Base-by-base conservation (phyloP, 73 alveolate species). In the Tetrahymena elliotti region DNA sequence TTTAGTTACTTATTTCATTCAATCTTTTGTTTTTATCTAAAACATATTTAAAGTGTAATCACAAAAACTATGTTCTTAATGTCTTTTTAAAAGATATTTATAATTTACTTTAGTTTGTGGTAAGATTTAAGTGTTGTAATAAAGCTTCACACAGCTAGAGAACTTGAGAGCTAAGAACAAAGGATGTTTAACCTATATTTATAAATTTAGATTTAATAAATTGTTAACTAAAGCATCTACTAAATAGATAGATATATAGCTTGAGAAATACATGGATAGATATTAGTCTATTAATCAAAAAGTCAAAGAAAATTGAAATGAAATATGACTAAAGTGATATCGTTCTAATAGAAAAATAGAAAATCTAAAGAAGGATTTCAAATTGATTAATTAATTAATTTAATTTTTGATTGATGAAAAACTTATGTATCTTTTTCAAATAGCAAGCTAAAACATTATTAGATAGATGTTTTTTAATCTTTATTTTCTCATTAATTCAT, bases 91-190 rank as follows among this genome's bases (percentile, higher is more conserved):
- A 18, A 47, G 13, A 47, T 5, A 0, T 22, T 27, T 18, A 11
- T 27, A 68, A 27, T 16, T 68, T 68, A 68, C 88, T 36, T 68
- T 68, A 27, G 10, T n/a, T 68, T 68, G 34, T 68, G 16, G 88
- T 36, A 68, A 68, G 34, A 68, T 68, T 8, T 68, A 6, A 22
- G 92, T 88, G 93, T 94, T 94, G 34, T 84, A 94, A 52, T 84
- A 94, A 6, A 94, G 93, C n/a, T 92, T 83, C 31, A 94, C 96
- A 94, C 96, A 94, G 12, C 47, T 8, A 0, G 95, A 84, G 93
- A 94, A 94, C 93, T 94, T 94, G 35, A 94, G 68, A 38, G 93
- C 93, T 18, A 94, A 52, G 68, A 94, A 94, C 18, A 94, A 41
- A 52, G 96, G 96, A 52, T 94, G 96, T 35, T 68, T 68, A 31